A percentile compares a stretch with the other conserved stretches of the same genome.
phyloP scores from a whole-genome alignment of 352 stramenopile genomes.

The Plasmopara viticola region DNA sequence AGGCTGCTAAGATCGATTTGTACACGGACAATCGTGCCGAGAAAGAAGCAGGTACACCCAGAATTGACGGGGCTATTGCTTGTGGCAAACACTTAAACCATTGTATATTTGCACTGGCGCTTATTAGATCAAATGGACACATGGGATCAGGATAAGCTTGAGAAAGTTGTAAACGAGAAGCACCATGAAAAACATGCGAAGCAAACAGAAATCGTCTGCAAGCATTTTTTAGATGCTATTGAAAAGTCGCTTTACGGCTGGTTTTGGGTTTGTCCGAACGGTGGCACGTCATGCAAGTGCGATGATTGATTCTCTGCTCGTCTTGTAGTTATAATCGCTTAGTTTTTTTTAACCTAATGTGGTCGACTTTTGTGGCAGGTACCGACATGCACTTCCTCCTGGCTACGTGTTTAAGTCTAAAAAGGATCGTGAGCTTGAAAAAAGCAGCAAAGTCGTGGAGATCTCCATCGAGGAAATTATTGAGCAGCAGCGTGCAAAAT shows the following conservation, averaged over 20 bases:
- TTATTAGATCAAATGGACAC: constrained; percentile 69
- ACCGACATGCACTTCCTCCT: constrained; percentile 80
- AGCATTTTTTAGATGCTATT: constrained; percentile 87
- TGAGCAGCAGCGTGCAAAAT: constrained; percentile 82
- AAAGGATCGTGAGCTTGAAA: constrained; percentile 79
- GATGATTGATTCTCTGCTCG: constrained; percentile 7
- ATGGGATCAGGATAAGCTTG: constrained; percentile 87
- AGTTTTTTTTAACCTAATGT: constrained; percentile 3
- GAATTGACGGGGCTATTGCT: too few relatives aligned
- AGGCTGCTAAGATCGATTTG: constrained; percentile 85
- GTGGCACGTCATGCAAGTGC: constrained; percentile 70
- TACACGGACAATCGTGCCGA: constrained; percentile 78
- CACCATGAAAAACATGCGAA: constrained; percentile 76
- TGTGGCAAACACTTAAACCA: neutral
- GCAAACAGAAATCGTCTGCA: constrained; percentile 87
- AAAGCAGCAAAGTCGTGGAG: constrained; percentile 75
- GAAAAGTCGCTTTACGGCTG: constrained; percentile 87
- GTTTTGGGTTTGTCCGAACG: constrained; percentile 89
- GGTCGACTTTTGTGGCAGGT: constrained; percentile 22
- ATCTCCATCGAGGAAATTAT: constrained; percentile 90
- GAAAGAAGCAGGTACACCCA: constrained; percentile 38
- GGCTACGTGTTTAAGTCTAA: constrained; percentile 87
- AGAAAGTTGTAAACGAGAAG: constrained; percentile 80
- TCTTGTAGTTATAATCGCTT: neutral
- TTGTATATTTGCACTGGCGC: neutral